A percentile compares a stretch with the other conserved stretches of the same genome.
phyloP scores from a whole-genome alignment of 805 yeast genomes.

The Starmerella potacharoeniae region DNA sequence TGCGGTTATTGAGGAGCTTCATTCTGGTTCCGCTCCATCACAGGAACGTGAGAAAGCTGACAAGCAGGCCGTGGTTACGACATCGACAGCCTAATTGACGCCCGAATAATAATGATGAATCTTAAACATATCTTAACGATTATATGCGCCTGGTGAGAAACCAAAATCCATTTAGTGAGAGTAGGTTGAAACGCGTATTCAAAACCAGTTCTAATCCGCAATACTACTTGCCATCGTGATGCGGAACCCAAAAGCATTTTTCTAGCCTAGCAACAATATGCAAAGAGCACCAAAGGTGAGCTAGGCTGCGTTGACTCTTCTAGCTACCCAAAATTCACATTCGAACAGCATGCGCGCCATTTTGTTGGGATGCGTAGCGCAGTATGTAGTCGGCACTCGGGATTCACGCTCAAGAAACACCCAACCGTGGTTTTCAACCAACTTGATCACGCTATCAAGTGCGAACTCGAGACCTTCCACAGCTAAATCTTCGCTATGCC shows the following conservation, averaged over 20 bases:
- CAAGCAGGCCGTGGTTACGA: background rate
- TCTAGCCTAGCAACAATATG: no score
- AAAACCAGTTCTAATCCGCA: no score
- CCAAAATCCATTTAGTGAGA: no score
- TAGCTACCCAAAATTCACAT: conserved; percentile 62
- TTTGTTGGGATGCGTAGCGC: conserved; percentile 36
- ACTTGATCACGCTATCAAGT: conserved; percentile 40
- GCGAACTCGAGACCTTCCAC: conserved; percentile 39
- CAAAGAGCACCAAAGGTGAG: no score
- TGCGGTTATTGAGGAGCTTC: conserved; percentile 15
- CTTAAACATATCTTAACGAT: background rate
- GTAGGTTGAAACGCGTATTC: no score
- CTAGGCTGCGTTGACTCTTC: conserved; percentile 20
- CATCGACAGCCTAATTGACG: background rate
- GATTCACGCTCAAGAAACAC: conserved; percentile 35
- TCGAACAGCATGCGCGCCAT: conserved; percentile 47
- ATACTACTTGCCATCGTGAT: no score
- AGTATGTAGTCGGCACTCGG: conserved; percentile 41
- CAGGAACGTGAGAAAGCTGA: background rate
- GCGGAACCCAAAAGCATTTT: no score
- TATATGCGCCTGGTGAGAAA: no score
- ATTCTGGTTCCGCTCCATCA: conserved; percentile 10
- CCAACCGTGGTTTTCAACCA: conserved; percentile 43
- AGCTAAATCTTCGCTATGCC: conserved; percentile 55
- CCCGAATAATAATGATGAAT: no score